Base-by-base conservation (phyloP, 495 filamentous ascomycete genomes). In the Choiromyces venosus region DNA sequence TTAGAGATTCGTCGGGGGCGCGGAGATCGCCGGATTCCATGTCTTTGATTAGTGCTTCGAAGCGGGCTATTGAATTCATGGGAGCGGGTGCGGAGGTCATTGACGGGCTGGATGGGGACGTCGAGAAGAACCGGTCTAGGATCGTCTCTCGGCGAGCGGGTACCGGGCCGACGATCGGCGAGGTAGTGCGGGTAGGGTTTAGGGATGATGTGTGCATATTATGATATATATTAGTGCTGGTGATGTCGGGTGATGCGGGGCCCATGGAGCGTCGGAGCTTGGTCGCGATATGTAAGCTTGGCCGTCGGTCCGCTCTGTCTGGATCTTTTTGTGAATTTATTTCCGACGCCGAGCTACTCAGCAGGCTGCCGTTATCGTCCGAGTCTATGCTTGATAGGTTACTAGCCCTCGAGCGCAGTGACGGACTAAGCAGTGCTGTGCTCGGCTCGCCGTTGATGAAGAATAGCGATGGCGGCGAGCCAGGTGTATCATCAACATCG, bases 71-170 rank as follows among this genome's bases (percentile, higher is more conserved):
- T n/a, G 80, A 81, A 21, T 74, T 79, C 73, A 80, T 78, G 8
- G 68, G 73, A 19, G 38, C 37, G 9, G 70, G 69, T 19, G 67
- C 71, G 8, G 69, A 37, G 16, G 69, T 18, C 19, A 68, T 38
- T 19, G 66, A 56, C 8, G 78, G 74, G 66, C 76, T 80, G 4
- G 73, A 64, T 14, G 76, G 71, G 18, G 76, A 65, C n/a, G 72
- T 79, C 37, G 80, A 81, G 64, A 81, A 81, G 65, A 76, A 81
- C 25, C 80, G 80, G 66, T 81, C 80, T 19, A 81, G 76, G 40
- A 81, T 81, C 2, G 80, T 81, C 73, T 81, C 80, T 33, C 79
- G 76, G 4, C 79, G 73, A 0, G 64, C 64, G 1, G 78, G 73
- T 2, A 38, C 69, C 8, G 56, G 66, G 38, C 25, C 44, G 1